phyloP scores from a whole-genome alignment of 495 filamentous ascomycete genomes.

The Bacidia gigantensis region DNA sequence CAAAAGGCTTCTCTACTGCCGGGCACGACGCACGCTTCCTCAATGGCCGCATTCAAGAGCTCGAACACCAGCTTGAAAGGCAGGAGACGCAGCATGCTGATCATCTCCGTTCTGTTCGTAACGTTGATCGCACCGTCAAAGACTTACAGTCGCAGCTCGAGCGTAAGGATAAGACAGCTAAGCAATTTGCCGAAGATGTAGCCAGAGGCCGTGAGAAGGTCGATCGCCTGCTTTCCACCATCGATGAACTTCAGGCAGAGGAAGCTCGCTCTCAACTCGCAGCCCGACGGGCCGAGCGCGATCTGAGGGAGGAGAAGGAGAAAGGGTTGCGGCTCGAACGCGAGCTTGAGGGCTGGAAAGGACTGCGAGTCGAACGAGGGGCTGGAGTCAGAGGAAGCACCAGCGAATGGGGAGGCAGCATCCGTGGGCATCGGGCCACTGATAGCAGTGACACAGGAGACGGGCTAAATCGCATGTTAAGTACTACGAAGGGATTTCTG shows the following conservation, averaged over 20 bases:
- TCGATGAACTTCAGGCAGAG: conserved; percentile 82
- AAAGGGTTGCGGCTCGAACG: conserved; percentile 69
- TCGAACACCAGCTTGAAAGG: conserved; percentile 81
- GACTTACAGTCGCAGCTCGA: conserved; percentile 90
- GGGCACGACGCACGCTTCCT: conserved; percentile 93
- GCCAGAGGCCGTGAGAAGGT: conserved; percentile 73
- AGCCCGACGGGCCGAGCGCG: conserved; percentile 73
- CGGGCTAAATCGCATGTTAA: conserved; percentile 18
- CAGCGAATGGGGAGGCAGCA: conserved; percentile 21
- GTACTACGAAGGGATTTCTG: conserved; percentile 22
- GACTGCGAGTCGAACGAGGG: conserved; percentile 48
- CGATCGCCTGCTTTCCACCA: conserved; percentile 72
- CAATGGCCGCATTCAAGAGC: conserved; percentile 91
- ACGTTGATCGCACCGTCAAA: conserved; percentile 86
- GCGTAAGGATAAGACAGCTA: conserved; percentile 71
- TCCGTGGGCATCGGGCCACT: conserved; percentile 12
- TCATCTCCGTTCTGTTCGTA: conserved; percentile 75
- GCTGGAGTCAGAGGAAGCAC: conserved; percentile 27
- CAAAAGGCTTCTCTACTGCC: conserved; percentile 85
- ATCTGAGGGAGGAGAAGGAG: conserved; percentile 80
- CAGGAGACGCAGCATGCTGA: conserved; percentile 64
- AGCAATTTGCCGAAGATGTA: conserved; percentile 69
- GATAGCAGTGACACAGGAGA: conserved; percentile 15
- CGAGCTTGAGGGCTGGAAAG: conserved; percentile 79
- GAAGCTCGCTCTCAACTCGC: conserved; percentile 69